Base-by-base conservation (phyloP, 108 stramenopile genomes). In the Asterionellopsis glacialis region DNA sequence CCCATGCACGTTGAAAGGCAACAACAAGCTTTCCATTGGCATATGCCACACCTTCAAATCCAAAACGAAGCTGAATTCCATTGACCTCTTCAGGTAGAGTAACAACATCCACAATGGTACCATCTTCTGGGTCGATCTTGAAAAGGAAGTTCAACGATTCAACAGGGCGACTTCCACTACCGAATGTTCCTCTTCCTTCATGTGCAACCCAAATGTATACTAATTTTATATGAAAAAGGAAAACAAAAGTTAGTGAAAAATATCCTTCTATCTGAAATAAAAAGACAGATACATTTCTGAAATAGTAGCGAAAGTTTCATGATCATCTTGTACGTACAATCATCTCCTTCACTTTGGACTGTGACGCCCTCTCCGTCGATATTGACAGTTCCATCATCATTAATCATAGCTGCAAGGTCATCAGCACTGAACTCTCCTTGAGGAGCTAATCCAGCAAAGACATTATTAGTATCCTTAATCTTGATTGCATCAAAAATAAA, bases 361-460 rank as follows among this genome's bases (percentile, higher is more conserved):
- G 77, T 64, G 51, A 90, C 81, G 16, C 89, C 89, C 63, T 90
- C 85, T 24, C 33, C 69, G 47, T 90, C 88, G 41, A 90, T 57
- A 65, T 86, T 90, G 57, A 86, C 84, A 3, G 88, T 82, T 25
- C 45, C 61, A 57, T 86, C 88, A 1, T 57, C 75, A 40, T 85
- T 84, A 55, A 80, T 57, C 16, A 82, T 51, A 11, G 49, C 55
- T 23, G 47, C 59, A 39, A 63, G 56, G 21, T 57, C 50, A 11
- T 61, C 68, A 13, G 63, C 27, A 21, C 28, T 59, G 33, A 65
- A 48, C 18, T 38, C 63, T 11, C 57, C 52, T 11, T 23, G 45
- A 2, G 41, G 43, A 22, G 52, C 44, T 6, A 11, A 14, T 23
- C 28, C 55, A n/a, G 68, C 59, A 39, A 85, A 59, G 16, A 72